Conservation (phyloP, 2,329 filamentous ascomycete genomes). For the Aureobasidium leucospermi region DNA sequence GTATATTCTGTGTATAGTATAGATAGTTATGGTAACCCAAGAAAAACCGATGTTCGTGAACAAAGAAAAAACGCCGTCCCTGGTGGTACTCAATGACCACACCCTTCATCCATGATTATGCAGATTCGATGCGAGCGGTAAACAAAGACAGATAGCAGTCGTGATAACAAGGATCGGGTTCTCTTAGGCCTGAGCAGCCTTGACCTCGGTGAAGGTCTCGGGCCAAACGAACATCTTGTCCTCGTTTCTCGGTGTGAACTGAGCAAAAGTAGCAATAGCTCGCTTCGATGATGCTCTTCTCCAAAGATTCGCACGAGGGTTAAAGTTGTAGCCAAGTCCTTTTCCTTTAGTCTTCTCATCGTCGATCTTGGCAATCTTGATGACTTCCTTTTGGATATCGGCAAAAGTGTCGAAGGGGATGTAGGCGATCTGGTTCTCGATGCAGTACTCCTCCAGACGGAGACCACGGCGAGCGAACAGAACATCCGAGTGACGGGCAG, state of each 20-base stretch:
- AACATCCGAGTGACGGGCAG: slow-evolving; percentile 59
- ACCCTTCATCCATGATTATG: neutral
- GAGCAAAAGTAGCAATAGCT: slow-evolving; percentile 44
- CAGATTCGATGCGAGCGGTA: neutral
- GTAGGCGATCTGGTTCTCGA: slow-evolving; percentile 53
- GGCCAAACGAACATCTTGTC: slow-evolving; percentile 60
- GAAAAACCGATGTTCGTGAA: neutral
- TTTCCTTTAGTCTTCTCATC: slow-evolving; percentile 52
- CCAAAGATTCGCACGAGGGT: slow-evolving; percentile 63
- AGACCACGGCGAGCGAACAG: slow-evolving; percentile 61
- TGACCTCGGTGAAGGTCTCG: slow-evolving; percentile 39
- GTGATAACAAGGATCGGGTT: too few relatives aligned
- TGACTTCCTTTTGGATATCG: slow-evolving; percentile 56
- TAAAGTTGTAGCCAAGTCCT: slow-evolving; percentile 49
- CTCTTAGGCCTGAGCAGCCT: slow-evolving; percentile 5
- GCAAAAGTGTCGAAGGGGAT: slow-evolving; percentile 59
- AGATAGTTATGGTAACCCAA: neutral
- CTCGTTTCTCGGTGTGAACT: slow-evolving; percentile 46
- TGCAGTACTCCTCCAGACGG: slow-evolving; percentile 58
- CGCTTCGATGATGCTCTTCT: slow-evolving; percentile 53
- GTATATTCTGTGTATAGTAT: too few relatives aligned
- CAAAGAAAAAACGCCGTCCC: neutral
- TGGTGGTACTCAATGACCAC: neutral
- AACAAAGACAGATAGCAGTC: neutral
- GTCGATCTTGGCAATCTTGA: slow-evolving; percentile 52